Evolutionary conservation across 106 monocot genomes (phyloP), one percentile per base, ranked within the genome.

Genomic region (Acorus gramineus): DNA sequence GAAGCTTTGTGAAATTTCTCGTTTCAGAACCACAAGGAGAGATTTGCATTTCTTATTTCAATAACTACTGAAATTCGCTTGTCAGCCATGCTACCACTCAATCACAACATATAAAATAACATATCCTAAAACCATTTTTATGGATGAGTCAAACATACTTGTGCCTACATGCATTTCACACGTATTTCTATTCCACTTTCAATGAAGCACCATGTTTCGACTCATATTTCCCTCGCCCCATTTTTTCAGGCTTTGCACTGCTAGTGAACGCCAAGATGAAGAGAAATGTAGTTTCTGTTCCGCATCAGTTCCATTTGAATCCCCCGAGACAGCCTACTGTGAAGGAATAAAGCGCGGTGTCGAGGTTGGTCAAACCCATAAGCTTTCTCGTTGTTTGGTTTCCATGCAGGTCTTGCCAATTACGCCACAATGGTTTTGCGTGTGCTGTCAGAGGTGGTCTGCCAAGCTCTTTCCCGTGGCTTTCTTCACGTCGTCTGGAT

Each of bases 251-350:
- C 60, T 72, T 43, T 6, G 67, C 60, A 74, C 14, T 0, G 53
- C 69, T 8, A 71, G 56, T 63, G 71, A 79, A 43, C 68, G 65
- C 51, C 8, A n/a, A 54, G 47, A 11, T 3, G 72, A 80, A 53
- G 87, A 91, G 62, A 69, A 9, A 11, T 91, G 96, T 73, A 47
- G 74, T 63, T 85, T 80, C 61, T 96, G 96, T 64, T 81, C 77
- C 13, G 66, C 79, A 50, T 49, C 77, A 10, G 87, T 96, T 7
- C 72, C 65, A 8, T 96, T 96, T 71, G 73, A 79, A 77, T 80
- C 82, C 4, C 64, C 82, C 42, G 83, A 81, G 10, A 10, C 68
- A 49, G 90, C 82, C 51, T 58, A 48, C 44, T 96, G 96, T 71
- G 55, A 76, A 57, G 89, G 81, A 46, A 14, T 46, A 8, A 53